phyloP scores from a whole-genome alignment of 441 rosid genomes.

The Gossypium schwendimanii region DNA sequence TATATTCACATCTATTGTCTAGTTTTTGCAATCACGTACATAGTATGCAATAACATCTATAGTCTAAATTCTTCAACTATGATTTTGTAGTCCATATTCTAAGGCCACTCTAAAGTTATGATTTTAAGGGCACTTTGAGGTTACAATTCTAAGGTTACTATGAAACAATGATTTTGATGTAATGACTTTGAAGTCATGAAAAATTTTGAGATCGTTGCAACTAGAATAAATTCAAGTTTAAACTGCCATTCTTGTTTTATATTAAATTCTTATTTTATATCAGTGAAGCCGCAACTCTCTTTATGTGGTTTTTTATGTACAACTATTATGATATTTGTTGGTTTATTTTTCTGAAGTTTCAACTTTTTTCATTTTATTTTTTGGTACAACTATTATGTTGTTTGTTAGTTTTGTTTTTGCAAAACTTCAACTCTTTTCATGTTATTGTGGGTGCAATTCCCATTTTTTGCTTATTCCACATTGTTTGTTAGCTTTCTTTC shows the following conservation, averaged over 20 bases:
- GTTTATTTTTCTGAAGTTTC: not conserved
- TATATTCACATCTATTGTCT: not conserved
- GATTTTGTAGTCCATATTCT: not conserved
- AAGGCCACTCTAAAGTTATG: not conserved
- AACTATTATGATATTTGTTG: no score
- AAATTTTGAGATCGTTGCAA: not conserved
- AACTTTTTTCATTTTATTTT: not conserved
- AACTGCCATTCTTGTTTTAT: not conserved
- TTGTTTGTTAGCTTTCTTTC: not conserved
- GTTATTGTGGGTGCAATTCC: not conserved
- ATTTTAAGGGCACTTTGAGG: not conserved
- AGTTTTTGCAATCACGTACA: not conserved
- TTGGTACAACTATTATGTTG: not conserved
- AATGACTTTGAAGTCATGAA: not conserved
- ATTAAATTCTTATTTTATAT: no score
- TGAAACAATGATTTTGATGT: not conserved
- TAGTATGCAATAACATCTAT: not conserved
- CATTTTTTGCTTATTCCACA: not conserved
- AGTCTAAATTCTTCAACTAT: not conserved
- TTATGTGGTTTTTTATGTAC: not conserved
- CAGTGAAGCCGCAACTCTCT: not conserved
- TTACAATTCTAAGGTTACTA: not conserved
- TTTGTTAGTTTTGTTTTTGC: not conserved
- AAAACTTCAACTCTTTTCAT: not conserved
- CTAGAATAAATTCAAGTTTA: not conserved